Evolutionary conservation across 371 early-diverging fungal species (phyloP), one percentile per base, ranked within the genome.

Genomic region (Mortierella sp.): DNA sequence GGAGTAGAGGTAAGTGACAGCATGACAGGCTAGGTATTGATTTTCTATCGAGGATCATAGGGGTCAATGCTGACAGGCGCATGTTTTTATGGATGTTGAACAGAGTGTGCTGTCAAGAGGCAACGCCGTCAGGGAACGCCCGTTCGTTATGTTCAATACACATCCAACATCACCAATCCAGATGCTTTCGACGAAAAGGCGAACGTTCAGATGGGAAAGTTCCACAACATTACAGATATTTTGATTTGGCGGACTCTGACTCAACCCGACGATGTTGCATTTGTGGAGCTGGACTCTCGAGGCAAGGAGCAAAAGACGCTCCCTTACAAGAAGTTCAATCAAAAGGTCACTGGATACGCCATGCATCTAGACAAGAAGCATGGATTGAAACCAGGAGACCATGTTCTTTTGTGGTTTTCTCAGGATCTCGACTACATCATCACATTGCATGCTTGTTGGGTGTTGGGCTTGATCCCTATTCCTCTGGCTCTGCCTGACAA

Each of bases 391-490:
- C 71, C 88, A 0, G 88, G 89, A 7, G 84, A 84, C 51, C 87
- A 89, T 57, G 91, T 89, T 16, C 48, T 95, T 18, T 72, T 94
- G 9, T 74, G 90, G 41, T 85, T 90, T 28, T 79, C 91, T 1
- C 91, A 86, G 64, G 89, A 93, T 23, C 56, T 92, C 23, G 95
- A 94, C 49, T 90, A 86, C 61, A 78, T 93, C 5, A 79, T 83
- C 28, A 83, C 90, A 1, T 76, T 95, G 7, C 92, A 93, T 67
- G 94, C 93, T 8, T 93, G 94, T 71, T 78, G 95, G 72, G 92
- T 89, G 1, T 74, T 91, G 10, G 95, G 95, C 9, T 80, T 92
- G 5, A 79, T 91, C 7, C 87, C 91, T 23, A 89, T 95, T 14
- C 91, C 94, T 0, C 64, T 94, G 14, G 80, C 86, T 10, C 87